Percentiles rank a stretch among this genome's conserved stretches.
Conservation (phyloP, 306 rosid genomes). For the Lupinus albus region DNA sequence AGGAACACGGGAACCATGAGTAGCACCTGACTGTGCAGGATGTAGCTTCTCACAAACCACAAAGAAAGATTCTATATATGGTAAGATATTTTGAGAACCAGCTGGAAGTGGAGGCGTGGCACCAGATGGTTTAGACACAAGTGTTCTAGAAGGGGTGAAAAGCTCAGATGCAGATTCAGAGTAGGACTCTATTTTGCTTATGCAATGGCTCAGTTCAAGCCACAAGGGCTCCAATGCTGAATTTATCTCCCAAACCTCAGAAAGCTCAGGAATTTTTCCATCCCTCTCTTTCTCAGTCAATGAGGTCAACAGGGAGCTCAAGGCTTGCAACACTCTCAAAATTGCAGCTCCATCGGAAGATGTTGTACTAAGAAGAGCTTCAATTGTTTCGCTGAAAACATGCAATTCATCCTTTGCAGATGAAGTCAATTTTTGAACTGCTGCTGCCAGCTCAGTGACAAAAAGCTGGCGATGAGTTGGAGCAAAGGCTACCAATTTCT, state of each 20-base stretch:
- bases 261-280: constrained; percentile 50
- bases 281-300: constrained; percentile 59
- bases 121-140: constrained; percentile 72
- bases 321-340: constrained; percentile 91
- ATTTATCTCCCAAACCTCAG: constrained; percentile 77
- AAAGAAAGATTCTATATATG: constrained; percentile 93
- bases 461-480: constrained; percentile 82
- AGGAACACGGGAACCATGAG: constrained; percentile 60
- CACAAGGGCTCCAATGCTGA: constrained; percentile 90
- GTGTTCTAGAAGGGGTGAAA: constrained; percentile 53
- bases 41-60: constrained; percentile 94
- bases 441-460: constrained; percentile 77
- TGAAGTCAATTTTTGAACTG: constrained; percentile 77
- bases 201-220: constrained; percentile 88
- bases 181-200: constrained; percentile 86
- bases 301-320: constrained; percentile 79
- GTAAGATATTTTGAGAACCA: constrained; percentile 90
- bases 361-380: constrained; percentile 78
- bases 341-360: constrained; percentile 94
- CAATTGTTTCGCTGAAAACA: constrained; percentile 70
- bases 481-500: constrained; percentile 83
- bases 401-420: constrained; percentile 83
- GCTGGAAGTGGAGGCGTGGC: constrained; percentile 80
- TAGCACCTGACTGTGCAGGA: constrained; percentile 76
- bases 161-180: constrained; percentile 70